Conservation (phyloP, 2,329 filamentous ascomycete genomes). For the Aspergillus sclerotialis region DNA sequence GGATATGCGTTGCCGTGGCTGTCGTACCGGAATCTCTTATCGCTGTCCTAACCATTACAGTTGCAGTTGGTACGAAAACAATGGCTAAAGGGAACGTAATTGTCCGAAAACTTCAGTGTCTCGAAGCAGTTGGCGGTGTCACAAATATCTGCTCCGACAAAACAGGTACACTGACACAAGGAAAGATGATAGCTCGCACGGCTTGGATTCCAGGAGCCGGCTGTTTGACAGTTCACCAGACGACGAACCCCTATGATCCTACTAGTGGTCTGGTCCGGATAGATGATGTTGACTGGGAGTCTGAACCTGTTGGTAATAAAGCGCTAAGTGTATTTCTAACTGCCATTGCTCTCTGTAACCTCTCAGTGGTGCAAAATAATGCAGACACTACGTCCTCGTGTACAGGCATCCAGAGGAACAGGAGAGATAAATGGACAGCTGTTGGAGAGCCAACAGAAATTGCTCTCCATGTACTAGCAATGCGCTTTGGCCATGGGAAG, state of each 20-base stretch:
- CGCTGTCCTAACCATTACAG: conserved; percentile 56
- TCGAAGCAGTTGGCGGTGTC: conserved; percentile 52
- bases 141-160: conserved; percentile 55
- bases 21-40: conserved; percentile 60
- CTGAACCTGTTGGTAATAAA: conserved; percentile 16
- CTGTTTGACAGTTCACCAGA: conserved; percentile 46
- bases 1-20: conserved; percentile 50
- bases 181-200: conserved; percentile 55
- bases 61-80: conserved; percentile 49
- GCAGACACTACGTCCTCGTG: background rate
- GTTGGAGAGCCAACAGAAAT: conserved; percentile 62
- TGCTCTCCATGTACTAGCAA: conserved; percentile 59
- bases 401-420: no score
- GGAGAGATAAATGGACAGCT: conserved; percentile 47
- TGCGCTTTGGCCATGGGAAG: conserved; percentile 50
- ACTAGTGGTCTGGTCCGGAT: conserved; percentile 43
- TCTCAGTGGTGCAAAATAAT: conserved; percentile 44
- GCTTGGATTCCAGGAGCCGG: conserved; percentile 50
- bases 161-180: conserved; percentile 49
- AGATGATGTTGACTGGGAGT: conserved; percentile 23
- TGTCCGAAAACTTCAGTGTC: conserved; percentile 46
- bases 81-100: conserved; percentile 50
- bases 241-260: conserved; percentile 49
- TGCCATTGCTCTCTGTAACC: conserved; percentile 50
- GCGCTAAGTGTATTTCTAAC: conserved; percentile 46